Conservation (phyloP, 2,329 filamentous ascomycete species). For the Paraconiothyrium brasiliense region DNA sequence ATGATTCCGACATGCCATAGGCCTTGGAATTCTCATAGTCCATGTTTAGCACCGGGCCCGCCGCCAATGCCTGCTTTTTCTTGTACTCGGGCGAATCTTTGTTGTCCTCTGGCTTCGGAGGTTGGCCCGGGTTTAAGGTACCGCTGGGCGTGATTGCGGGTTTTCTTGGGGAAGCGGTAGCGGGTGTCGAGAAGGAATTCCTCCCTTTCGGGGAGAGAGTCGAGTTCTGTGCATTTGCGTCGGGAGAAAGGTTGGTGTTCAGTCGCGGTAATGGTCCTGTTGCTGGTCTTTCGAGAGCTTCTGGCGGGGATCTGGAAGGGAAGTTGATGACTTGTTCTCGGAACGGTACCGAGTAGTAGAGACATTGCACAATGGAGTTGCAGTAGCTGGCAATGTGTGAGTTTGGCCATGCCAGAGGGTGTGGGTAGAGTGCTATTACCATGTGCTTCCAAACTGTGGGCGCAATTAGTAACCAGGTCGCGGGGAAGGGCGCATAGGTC, state of each 20-base stretch:
- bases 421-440: slow-evolving; percentile 63
- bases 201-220: slow-evolving; percentile 67
- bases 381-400: slow-evolving; percentile 75
- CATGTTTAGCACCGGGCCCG: slow-evolving; percentile 86
- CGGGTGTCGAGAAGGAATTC: slow-evolving; percentile 46
- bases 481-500: slow-evolving; percentile 19
- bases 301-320: slow-evolving; percentile 75
- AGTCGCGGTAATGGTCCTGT: slow-evolving; percentile 46
- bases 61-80: slow-evolving; percentile 92
- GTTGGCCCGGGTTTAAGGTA: slow-evolving; percentile 61
- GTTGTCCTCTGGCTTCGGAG: slow-evolving; percentile 85
- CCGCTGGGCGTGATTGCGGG: slow-evolving; percentile 57
- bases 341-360: slow-evolving; percentile 95
- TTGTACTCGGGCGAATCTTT: slow-evolving; percentile 96
- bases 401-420: slow-evolving; percentile 15
- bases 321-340: slow-evolving; percentile 94
- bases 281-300: slow-evolving; percentile 70
- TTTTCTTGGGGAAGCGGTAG: slow-evolving; percentile 44
- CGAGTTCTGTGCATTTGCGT: slow-evolving; percentile 47
- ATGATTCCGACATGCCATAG: slow-evolving; percentile 93
- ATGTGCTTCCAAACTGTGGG: slow-evolving; percentile 91
- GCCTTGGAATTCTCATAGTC: slow-evolving; percentile 79
- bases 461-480: slow-evolving; percentile 33
- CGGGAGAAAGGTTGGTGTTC: slow-evolving; percentile 49
- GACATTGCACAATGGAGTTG: slow-evolving; percentile 96